A percentile compares a stretch with the other conserved stretches of the same genome.
These are phyloP conservation scores for Hirsutella rhossiliensis DNA, from an alignment of 2,329 filamentous ascomycete species.

Conservation along the genomic window DNA sequence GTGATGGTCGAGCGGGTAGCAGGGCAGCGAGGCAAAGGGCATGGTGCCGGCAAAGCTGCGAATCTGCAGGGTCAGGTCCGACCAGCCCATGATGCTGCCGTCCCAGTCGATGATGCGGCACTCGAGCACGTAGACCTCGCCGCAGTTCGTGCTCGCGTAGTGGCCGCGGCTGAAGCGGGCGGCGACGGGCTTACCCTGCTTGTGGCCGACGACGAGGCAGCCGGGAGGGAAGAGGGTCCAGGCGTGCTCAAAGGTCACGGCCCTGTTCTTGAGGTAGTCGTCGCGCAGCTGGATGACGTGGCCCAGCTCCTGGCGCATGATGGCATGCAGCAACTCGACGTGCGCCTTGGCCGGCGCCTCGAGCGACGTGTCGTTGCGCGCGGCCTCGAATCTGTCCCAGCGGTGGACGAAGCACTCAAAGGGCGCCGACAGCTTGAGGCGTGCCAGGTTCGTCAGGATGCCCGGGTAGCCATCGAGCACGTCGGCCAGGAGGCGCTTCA, in stretches of 20 bases:
- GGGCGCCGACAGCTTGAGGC: constrained; percentile 46
- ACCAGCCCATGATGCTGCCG: constrained; percentile 32
- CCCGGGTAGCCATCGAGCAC: constrained; percentile 48
- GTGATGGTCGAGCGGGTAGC: constrained; percentile 32
- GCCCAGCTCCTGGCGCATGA: constrained; percentile 37
- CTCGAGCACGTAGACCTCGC: constrained; percentile 24
- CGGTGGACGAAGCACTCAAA: constrained; percentile 56
- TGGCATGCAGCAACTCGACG: constrained; percentile 30
- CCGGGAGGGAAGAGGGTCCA: constrained; percentile 43
- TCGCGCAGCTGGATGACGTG: constrained; percentile 35
- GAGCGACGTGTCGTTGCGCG: constrained; percentile 25
- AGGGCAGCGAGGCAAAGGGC: constrained; percentile 28
- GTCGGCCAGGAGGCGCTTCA: constrained; percentile 43
- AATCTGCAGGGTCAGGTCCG: constrained; percentile 21
- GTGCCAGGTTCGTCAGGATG: constrained; percentile 44
- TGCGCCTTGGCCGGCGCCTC: constrained; percentile 32
- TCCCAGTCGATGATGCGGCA: constrained; percentile 34
- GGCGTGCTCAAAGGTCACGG: constrained; percentile 38
- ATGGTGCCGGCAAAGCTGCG: constrained; percentile 29
- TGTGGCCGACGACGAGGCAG: constrained; percentile 23
- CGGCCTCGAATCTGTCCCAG: constrained; percentile 37
- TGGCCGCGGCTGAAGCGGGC: constrained; percentile 24
- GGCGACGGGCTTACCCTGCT: constrained; percentile 26
- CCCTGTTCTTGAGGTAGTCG: constrained; percentile 39
- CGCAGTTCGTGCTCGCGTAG: constrained; percentile 24